Evolutionary conservation across 192 early-diverging fungal species (phyloP), one percentile per base, ranked within the genome.

Genomic region (Cetraspora pellucida): DNA sequence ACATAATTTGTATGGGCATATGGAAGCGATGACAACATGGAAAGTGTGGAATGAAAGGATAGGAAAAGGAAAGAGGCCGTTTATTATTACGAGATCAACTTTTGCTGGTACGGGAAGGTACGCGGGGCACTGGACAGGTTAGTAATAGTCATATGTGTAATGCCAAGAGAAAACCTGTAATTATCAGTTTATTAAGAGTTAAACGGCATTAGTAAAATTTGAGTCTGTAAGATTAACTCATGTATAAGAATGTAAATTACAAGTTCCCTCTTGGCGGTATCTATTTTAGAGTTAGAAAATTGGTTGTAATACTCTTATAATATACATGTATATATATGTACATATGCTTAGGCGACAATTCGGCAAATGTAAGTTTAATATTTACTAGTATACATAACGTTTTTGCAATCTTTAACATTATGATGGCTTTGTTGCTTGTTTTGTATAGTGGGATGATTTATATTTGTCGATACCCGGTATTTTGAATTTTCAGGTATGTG

Each of bases 391-490:
- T 58, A n/a, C 10, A 58, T 5, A 4, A 4, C 5, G 10, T 25
- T 58, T 58, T 58, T 21, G 1, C 13, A 11, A 16, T 63, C 11
- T 16, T 30, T 10, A 30, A 16, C 28, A 13, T 63, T 30, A 30
- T 37, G 7, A 37, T 37, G 37, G 37, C 7, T 6, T 37, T 37
- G 7, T 37, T 37, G 7, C 31, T 43, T 5, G 7, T 63, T 43
- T 5, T 10, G 19, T 65, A 43, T 72, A 85, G 7, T 93, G 85
- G 85, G n/a, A 75, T 11, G 83, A 89, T 71, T 72, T 93, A 67
- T 83, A 88, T 52, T 59, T 82, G 14, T 93, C 90, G 0, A 89
- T 93, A 68, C 74, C 90, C 3, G 88, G 82, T 8, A 75, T 88
- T 46, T 78, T 93, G 11, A 86, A 84, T 57, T 90, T 93, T 81